Percentiles rank a stretch among this genome's conserved stretches.
These are phyloP conservation scores for Rhodotorula babjevae DNA, from an alignment of 768 basidiomycete genomes.

Conservation along the genomic window DNA sequence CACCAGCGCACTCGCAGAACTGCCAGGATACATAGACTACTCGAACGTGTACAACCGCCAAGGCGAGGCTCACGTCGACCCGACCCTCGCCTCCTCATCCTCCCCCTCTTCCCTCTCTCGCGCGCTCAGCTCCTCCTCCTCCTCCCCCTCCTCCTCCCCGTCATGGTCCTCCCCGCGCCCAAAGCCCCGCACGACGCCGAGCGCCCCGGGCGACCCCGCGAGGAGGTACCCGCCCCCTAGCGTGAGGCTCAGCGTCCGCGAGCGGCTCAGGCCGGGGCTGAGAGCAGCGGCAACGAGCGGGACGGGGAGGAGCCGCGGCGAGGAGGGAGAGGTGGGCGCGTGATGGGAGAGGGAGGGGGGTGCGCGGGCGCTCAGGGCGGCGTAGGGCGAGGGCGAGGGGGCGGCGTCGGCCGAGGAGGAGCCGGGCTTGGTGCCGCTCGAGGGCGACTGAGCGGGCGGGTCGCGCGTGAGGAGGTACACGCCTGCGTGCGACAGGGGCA, in stretches of 20 bases:
- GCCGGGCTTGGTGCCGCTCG: background rate
- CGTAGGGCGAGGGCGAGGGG: background rate
- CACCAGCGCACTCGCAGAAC: too few relatives aligned
- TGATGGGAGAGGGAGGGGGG: background rate
- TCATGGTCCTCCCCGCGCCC: constrained; percentile 39
- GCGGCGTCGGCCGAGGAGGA: background rate
- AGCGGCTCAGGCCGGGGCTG: background rate
- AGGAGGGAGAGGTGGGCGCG: background rate
- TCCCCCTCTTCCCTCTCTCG: constrained; percentile 46
- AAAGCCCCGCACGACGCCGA: too few relatives aligned
- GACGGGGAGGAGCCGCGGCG: background rate
- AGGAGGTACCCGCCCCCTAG: constrained; percentile 27
- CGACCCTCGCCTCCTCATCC: background rate
- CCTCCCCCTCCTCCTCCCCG: background rate
- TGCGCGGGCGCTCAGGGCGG: background rate
- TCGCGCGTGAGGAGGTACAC: constrained; percentile 34
- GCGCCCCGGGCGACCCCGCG: constrained; percentile 12
- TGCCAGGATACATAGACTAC: background rate
- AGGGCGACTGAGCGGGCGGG: background rate
- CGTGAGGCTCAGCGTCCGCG: constrained; percentile 13
- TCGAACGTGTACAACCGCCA: too few relatives aligned
- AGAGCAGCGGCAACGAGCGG: background rate
- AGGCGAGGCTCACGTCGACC: background rate
- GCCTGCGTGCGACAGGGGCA: constrained; percentile 1
- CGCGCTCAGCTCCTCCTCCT: constrained; percentile 23